Evolutionary conservation across 257 asterid genomes (phyloP).

Genomic region (Thymus mandschuricus): DNA sequence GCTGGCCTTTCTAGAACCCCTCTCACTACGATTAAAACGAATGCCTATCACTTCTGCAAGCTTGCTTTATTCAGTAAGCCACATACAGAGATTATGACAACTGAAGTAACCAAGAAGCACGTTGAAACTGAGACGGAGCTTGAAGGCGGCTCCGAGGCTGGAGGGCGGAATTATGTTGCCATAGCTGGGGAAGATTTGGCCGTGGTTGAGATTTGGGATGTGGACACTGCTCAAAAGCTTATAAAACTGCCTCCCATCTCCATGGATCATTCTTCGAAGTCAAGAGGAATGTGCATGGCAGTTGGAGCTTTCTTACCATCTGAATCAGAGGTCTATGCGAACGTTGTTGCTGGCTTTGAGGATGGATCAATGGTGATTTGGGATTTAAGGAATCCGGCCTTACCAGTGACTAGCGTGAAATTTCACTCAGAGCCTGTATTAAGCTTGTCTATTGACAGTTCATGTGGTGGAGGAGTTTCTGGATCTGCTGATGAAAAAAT

Average conservation of each 20-base stretch:
- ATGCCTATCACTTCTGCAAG: slow-evolving; percentile 92
- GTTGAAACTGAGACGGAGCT: slow-evolving; percentile 30
- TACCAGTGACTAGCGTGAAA: slow-evolving; percentile 72
- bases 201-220: slow-evolving; percentile 86
- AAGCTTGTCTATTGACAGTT: slow-evolving; percentile 59
- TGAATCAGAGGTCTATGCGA: slow-evolving; percentile 54
- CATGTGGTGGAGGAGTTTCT: slow-evolving; percentile 77
- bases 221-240: slow-evolving; percentile 54
- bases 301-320: slow-evolving; percentile 67
- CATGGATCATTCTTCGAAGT: slow-evolving; percentile 39
- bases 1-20: slow-evolving; percentile 75
- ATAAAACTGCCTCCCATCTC: slow-evolving; percentile 53
- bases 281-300: slow-evolving; percentile 91
- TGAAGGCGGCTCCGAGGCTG: slow-evolving; percentile 37
- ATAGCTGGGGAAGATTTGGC: slow-evolving; percentile 77
- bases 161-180: slow-evolving; percentile 57
- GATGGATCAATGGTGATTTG: slow-evolving; percentile 95
- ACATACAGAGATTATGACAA: slow-evolving; percentile 17
- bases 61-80: slow-evolving; percentile 57
- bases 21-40: slow-evolving; percentile 62
- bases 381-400: slow-evolving; percentile 77
- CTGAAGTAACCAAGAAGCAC: slow-evolving; percentile 32
- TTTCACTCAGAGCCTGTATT: slow-evolving; percentile 86
- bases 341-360: slow-evolving; percentile 74
- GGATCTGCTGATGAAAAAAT: slow-evolving; percentile 88